These are phyloP conservation scores for Komagataea norvegica DNA, from an alignment of 1,139 yeast genomes.

Conservation along the genomic window DNA sequence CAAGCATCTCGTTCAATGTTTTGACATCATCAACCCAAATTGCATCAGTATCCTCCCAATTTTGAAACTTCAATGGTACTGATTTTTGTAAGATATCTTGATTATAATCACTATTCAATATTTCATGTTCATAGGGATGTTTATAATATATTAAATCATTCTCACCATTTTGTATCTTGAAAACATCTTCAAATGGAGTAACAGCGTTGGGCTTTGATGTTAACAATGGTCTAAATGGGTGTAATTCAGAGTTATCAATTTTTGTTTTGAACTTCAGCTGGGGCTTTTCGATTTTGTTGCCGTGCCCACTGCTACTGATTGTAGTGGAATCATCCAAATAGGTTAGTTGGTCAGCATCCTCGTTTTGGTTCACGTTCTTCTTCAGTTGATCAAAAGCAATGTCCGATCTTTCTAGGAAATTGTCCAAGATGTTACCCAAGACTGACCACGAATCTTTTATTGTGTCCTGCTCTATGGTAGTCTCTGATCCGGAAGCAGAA, in stretches of 20 bases:
- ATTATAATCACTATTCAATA: slow-evolving; percentile 68
- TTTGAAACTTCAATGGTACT: slow-evolving; percentile 52
- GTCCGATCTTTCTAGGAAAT: slow-evolving; percentile 70
- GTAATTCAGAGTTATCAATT: slow-evolving; percentile 62
- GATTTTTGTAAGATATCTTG: slow-evolving; percentile 41
- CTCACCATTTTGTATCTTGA: slow-evolving; percentile 37
- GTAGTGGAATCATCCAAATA: slow-evolving; percentile 45
- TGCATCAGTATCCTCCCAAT: slow-evolving; percentile 65
- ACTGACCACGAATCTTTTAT: slow-evolving; percentile 51
- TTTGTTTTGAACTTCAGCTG: slow-evolving; percentile 55
- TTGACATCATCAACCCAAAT: slow-evolving; percentile 67
- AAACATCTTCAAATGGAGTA: slow-evolving; percentile 48
- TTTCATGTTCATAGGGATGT: slow-evolving; percentile 84
- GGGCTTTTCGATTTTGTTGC: slow-evolving; percentile 57
- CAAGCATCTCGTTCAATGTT: slow-evolving; percentile 49
- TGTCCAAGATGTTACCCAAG: slow-evolving; percentile 60
- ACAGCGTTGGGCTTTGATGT: slow-evolving; percentile 67
- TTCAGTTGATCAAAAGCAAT: slow-evolving; percentile 50
- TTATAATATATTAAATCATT: slow-evolving; percentile 56
- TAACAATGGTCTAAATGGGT: slow-evolving; percentile 76
- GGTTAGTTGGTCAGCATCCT: slow-evolving; percentile 30
- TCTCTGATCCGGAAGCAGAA: slow-evolving; percentile 37
- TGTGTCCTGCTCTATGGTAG: slow-evolving; percentile 35
- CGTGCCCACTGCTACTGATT: slow-evolving; percentile 19
- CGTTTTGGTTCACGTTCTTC: slow-evolving; percentile 13